Evolutionary conservation across 345 rosid genomes (phyloP).

Genomic region (Linum tenue): DNA sequence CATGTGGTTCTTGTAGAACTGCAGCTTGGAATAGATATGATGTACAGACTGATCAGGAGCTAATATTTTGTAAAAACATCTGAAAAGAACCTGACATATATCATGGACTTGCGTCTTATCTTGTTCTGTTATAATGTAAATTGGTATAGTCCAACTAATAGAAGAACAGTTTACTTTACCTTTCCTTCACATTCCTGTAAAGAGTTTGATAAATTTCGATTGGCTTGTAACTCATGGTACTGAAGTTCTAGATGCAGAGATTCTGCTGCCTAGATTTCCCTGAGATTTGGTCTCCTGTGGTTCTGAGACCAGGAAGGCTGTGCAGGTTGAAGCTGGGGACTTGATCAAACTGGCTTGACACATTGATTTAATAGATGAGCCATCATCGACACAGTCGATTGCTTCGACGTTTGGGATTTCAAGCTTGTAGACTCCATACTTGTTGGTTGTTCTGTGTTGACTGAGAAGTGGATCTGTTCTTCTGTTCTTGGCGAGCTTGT

Average conservation of each 20-base stretch:
- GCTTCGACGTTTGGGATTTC: constrained; percentile 75
- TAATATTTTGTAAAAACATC: too few species aligned
- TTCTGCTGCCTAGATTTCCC: constrained; percentile 65
- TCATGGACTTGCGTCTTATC: too few species aligned
- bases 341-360: constrained; percentile 49
- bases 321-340: constrained; percentile 37
- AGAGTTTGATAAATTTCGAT: constrained; percentile 38
- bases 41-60: too few species aligned
- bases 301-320: constrained; percentile 41
- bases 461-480: constrained; percentile 61
- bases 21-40: too few species aligned
- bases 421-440: constrained; percentile 55
- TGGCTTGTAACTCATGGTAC: constrained; percentile 63
- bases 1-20: too few species aligned
- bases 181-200: constrained; percentile 32
- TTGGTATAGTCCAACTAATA: too few species aligned
- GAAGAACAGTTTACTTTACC: not conserved
- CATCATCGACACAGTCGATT: constrained; percentile 56
- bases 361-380: constrained; percentile 39
- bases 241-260: constrained; percentile 72
- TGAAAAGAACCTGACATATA: too few species aligned
- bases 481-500: constrained; percentile 53
- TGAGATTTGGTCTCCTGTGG: constrained; percentile 52
- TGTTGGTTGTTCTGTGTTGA: constrained; percentile 60
- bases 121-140: too few species aligned